Evolutionary conservation across 768 basidiomycete genomes (phyloP).

Genomic region (Russula olivacea): DNA sequence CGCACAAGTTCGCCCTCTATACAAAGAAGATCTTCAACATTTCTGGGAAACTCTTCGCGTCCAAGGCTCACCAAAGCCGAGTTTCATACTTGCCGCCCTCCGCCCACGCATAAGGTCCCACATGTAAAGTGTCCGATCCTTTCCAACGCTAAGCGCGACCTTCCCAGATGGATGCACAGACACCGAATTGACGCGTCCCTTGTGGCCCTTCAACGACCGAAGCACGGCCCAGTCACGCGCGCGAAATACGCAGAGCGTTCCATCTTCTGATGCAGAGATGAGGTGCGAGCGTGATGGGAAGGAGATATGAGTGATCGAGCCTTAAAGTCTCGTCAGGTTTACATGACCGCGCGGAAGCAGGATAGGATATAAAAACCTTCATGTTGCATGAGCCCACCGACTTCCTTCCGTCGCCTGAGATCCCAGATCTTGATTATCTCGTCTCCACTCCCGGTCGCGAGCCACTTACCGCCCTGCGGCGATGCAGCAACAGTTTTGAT

Average conservation of each 20-base stretch:
- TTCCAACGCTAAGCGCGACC: constrained; percentile 85
- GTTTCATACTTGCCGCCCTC: constrained; percentile 80
- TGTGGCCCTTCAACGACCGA: constrained; percentile 85
- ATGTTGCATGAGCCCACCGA: constrained; percentile 93
- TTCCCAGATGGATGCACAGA: constrained; percentile 93
- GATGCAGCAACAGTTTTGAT: constrained; percentile 88
- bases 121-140: constrained; percentile 86
- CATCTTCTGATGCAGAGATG: constrained; percentile 88
- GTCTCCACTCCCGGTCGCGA: constrained; percentile 93
- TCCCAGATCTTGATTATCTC: constrained; percentile 98
- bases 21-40: background rate
- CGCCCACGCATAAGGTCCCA: constrained; percentile 98
- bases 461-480: constrained; percentile 89
- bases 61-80: constrained; percentile 67
- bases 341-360: background rate
- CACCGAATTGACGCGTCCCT: constrained; percentile 83
- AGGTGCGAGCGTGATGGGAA: constrained; percentile 90
- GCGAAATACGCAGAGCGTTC: constrained; percentile 82
- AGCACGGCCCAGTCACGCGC: constrained; percentile 93
- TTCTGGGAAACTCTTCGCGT: background rate
- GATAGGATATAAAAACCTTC: constrained; percentile 51
- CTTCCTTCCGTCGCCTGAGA: constrained; percentile 81
- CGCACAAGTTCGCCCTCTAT: constrained; percentile 89
- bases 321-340: constrained; percentile 36
- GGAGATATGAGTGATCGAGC: constrained; percentile 82